Base-by-base conservation (phyloP, 2,329 filamentous ascomycete species). In the Aureobasidium musti region DNA sequence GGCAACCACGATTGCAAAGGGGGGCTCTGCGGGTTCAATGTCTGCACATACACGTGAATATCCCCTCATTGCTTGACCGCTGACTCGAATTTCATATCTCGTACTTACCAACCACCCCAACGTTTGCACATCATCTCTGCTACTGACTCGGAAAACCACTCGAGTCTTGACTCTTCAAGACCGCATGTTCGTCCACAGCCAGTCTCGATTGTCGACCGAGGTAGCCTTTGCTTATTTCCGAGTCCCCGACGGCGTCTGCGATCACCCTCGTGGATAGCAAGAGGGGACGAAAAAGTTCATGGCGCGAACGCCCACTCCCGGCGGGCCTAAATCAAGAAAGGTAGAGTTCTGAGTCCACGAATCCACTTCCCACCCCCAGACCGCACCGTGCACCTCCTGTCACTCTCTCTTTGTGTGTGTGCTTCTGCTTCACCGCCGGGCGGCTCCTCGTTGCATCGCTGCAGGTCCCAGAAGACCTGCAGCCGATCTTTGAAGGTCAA, bases 361-460 rank as follows among this genome's bases (percentile, higher is more conserved):
- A 63, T 52, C 59, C 59, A 63, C 59, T 63, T 63, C 45, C 59
- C 59, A 39, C 30, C 59, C 57, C 59, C 59, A 63, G 59, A 52
- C 59, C 45, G 59, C 35, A 52, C 59, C 45, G 59, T 63, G 59
- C 59, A 37, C 19, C 59, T 52, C 45, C 59, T 63, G 59, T 63
- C 59, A 63, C 59, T 30, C 28, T 45, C 45, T 52, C 33, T n/a
- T 28, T 61, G 56, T 45, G 26, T 26, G 47, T 47, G 8, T 63
- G 45, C 45, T 39, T 3, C 5, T 39, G 35, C 49, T 52, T 63
- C 59, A 63, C 59, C 59, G 59, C 59, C 30, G 13, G 49, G 45
- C 59, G 59, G 59, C 59, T 63, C 59, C 45, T 63, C 21, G 43
- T 26, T 41, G 59, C 45, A 52, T 26, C 17, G 43, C 49, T 41